phyloP scores from a whole-genome alignment of 352 stramenopile genomes.

The Pythium volutum region DNA sequence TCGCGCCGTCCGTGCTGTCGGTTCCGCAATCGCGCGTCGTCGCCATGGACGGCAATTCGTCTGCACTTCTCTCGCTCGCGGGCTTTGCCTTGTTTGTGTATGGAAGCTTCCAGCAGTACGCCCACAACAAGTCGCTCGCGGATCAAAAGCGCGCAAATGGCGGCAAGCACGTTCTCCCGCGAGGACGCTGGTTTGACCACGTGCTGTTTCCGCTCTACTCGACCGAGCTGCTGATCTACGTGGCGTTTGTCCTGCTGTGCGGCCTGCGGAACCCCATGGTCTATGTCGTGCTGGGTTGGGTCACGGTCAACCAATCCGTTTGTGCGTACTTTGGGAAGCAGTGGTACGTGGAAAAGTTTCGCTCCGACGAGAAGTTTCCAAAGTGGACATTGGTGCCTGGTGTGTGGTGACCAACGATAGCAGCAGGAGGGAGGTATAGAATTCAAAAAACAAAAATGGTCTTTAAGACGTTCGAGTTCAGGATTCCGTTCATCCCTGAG shows the following conservation, averaged over 20 bases:
- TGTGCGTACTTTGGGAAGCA: constrained; percentile 49
- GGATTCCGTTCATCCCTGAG: too few relatives aligned
- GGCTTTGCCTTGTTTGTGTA: constrained; percentile 40
- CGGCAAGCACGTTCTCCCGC: constrained; percentile 51
- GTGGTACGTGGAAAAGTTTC: constrained; percentile 64
- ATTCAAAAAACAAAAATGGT: too few relatives aligned
- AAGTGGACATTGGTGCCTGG: constrained; percentile 27
- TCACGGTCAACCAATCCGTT: constrained; percentile 60
- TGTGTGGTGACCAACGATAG: constrained; percentile 30
- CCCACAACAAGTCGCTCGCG: constrained; percentile 56
- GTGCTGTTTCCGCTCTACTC: constrained; percentile 66
- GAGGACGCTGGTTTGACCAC: constrained; percentile 61
- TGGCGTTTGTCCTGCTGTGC: constrained; percentile 41
- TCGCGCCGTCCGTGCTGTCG: constrained; percentile 45
- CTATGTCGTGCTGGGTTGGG: constrained; percentile 51
- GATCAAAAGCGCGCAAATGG: constrained; percentile 48
- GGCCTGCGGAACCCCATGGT: constrained; percentile 37
- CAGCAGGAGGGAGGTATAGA: too few relatives aligned
- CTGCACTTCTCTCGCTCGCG: constrained; percentile 10
- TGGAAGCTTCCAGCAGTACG: constrained; percentile 57
- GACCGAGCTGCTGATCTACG: constrained; percentile 63
- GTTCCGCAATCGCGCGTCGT: constrained; percentile 1
- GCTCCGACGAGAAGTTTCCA: constrained; percentile 22
- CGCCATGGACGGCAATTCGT: constrained; percentile 22
- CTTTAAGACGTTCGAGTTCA: too few relatives aligned